phyloP scores from a whole-genome alignment of 169 alveolate species.

The Cryptosporidium sp. region DNA sequence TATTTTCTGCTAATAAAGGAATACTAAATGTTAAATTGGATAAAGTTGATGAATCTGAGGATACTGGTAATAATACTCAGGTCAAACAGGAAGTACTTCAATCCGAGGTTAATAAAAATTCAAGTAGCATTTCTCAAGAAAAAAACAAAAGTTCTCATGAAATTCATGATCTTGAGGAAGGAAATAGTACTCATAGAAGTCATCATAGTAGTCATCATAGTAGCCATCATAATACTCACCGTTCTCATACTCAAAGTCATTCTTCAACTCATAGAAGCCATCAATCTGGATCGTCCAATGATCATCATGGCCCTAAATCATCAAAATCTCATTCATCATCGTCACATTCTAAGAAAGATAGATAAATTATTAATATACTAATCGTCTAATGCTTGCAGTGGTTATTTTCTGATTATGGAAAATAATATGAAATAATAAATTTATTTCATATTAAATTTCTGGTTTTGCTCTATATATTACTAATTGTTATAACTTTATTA shows the following conservation, averaged over 20 bases:
- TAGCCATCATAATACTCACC: constrained; percentile 20
- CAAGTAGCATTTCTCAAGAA: background rate
- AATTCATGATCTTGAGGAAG: background rate
- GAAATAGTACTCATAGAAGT: constrained; percentile 9
- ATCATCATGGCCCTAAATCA: background rate
- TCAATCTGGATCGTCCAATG: background rate
- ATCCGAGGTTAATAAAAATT: background rate
- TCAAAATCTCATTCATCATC: background rate
- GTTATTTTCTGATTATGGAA: background rate
- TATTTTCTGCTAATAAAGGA: background rate
- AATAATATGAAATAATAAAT: background rate
- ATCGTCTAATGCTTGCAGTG: background rate
- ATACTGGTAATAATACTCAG: background rate
- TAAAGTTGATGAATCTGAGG: background rate
- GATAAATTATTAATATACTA: background rate
- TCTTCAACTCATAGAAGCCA: constrained; percentile 35
- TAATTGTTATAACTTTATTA: background rate
- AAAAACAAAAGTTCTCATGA: background rate
- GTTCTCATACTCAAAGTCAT: constrained; percentile 41
- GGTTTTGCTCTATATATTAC: constrained; percentile 17
- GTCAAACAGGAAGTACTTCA: background rate
- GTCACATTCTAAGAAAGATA: background rate
- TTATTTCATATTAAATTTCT: background rate
- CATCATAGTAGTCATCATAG: constrained; percentile 32
- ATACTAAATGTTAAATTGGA: background rate